These are phyloP conservation scores for Acacia crassicarpa DNA, from an alignment of 306 rosid genomes.

Conservation along the genomic window DNA sequence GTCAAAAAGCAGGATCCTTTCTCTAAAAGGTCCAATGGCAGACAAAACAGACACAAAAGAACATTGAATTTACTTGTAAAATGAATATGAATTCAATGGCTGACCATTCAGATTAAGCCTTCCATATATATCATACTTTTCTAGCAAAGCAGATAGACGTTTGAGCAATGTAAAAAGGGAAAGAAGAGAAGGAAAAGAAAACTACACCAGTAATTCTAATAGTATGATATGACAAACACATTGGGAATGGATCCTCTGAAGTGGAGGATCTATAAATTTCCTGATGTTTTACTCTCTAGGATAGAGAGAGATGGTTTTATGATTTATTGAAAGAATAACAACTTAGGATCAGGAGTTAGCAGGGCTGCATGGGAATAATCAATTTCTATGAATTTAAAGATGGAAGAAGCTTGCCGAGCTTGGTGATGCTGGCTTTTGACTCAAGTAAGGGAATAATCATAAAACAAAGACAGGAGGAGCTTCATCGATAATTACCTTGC, in stretches of 20 bases:
- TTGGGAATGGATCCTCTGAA: not conserved
- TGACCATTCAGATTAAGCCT: not conserved
- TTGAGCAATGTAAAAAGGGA: not conserved
- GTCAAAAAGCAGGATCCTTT: slow-evolving; percentile 20
- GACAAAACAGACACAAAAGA: not conserved
- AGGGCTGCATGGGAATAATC: not conserved
- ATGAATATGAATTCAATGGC: not conserved
- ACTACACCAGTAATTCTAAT: not conserved
- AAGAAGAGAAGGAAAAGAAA: not conserved
- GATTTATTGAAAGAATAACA: no score
- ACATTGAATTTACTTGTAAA: not conserved
- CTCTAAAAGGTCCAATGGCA: slow-evolving; percentile 11
- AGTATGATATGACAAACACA: not conserved
- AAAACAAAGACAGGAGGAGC: not conserved
- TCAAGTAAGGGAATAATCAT: not conserved
- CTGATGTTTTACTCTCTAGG: not conserved
- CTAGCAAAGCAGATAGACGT: not conserved
- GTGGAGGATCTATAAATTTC: not conserved
- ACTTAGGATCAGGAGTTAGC: slow-evolving; percentile 12
- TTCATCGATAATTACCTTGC: slow-evolving; percentile 45
- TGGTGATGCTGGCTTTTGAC: not conserved
- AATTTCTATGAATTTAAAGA: slow-evolving; percentile 12
- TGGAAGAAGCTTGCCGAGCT: not conserved
- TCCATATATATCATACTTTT: not conserved
- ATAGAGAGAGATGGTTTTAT: no score